Base-by-base conservation (phyloP, 2,329 filamentous ascomycete genomes). In the Conoideocrella luteorostrata region DNA sequence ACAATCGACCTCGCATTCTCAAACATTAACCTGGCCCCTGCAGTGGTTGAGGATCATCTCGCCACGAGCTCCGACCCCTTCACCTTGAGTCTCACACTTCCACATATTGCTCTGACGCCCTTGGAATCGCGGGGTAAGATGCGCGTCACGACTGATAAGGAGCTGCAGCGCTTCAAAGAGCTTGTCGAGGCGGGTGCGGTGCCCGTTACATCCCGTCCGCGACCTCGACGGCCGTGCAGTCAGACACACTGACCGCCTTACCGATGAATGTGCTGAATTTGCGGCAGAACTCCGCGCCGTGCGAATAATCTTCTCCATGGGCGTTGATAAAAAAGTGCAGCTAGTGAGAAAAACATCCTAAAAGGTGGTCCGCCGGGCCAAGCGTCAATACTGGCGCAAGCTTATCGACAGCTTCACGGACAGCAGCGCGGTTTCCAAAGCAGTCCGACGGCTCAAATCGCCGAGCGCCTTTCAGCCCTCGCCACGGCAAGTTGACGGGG, bases 11-110 rank as follows among this genome's bases (percentile, higher is more conserved):
- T 51, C 4, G 46, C 47, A 32, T 50, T 51, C 36, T 7, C 35
- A 7, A 23, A 52, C 42, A 39, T 52, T 23, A 21, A 41, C 28
- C 39, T 49, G 11, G 46, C 48, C 20, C 43, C 44, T 28, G 50
- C 44, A 13, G 40, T 32, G 13, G 36, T 52, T 38, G 45, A 50
- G 28, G 50, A 47, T 33, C 48, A 50, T 36, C 48, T 52, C 11
- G 48, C 48, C 18, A 49, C 48, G 28, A 49, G 44, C 43, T 52
- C 50, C 13, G 50, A 50, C 42, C 48, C 50, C 39, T 50, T 49
- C 28, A 52, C 44, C 10, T 37, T 52, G 20, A 48, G 43, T 18
- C 22, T 50, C 18, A 44, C 40, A 18, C 41, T 49, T 15, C 46
- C 48, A 18, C 33, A 48, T 20, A 24, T 48, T 18, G 21, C 38